Base-by-base conservation (phyloP, 208 protist genomes). In the Wallacemonas rigidus region DNA sequence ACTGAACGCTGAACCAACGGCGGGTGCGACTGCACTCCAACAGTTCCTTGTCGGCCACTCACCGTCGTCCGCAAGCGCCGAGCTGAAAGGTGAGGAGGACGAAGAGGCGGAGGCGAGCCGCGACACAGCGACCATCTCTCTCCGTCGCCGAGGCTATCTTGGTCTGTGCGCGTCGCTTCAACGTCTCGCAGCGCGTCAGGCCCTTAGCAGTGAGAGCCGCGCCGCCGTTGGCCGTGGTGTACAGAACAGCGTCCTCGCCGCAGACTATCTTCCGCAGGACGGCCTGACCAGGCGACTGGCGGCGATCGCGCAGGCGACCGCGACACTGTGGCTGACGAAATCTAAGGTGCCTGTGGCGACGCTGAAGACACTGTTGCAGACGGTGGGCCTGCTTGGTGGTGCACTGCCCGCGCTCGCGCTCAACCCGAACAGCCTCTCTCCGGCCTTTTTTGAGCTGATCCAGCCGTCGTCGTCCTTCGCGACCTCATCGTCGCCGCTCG, bases 181-280 rank as follows among this genome's bases (percentile, higher is more conserved):
- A 57, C 72, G 79, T 11, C 50, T 5, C 2, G 45, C 45, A 3
- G 60, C 69, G 2, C 74, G 69, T 2, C 73, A 75, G 54, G 36
- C 69, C 12, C 57, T 69, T 41, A 45, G 40, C 38, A 48, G 67
- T 11, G 50, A 67, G 54, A 12, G 41, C 7, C 38, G 63, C 41
- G 56, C 57, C 44, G 71, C 61, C 26, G 74, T 85, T 39, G 85
- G 85, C n/a, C 81, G 85, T 11, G 81, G 81, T 45, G 81, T 73
- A 2, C 63, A 62, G 51, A 84, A 77, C 67, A 76, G 58, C 68
- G n/a, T 57, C 44, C 53, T 76, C 72, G 67, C 56, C 60, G 39
- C 57, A 4, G 67, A 69, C 5, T 82, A 69, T 41, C 9, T 79
- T 11, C 85, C 81, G n/a, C 26, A 47, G 39, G 71, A 87, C 73